Conservation (phyloP, 139 green algal species). For the Chlamydomonas schloesseri region DNA sequence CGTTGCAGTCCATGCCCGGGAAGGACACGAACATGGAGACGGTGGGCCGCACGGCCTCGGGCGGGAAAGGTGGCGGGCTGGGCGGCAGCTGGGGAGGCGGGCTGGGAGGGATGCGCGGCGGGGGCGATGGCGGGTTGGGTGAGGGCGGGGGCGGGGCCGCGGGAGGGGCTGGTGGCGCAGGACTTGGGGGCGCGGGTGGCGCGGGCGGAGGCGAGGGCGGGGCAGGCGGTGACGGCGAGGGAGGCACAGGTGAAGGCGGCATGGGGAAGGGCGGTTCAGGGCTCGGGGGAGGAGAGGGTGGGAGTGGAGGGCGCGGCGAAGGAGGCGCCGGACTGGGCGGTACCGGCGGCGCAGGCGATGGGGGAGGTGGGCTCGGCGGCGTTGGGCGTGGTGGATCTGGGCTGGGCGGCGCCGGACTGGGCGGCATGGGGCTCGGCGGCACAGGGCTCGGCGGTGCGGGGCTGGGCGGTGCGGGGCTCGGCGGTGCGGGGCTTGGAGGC, state of each 20-base stretch:
- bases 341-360: background rate
- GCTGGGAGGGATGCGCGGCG: too few species aligned
- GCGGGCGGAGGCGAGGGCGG: background rate
- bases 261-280: background rate
- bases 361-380: background rate
- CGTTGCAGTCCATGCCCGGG: background rate
- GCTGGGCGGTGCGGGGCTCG: background rate
- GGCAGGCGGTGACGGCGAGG: background rate
- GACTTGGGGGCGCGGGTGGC: too few species aligned
- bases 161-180: too few species aligned
- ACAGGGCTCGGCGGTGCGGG: background rate
- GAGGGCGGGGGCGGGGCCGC: too few species aligned
- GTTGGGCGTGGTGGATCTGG: too few species aligned
- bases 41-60: background rate
- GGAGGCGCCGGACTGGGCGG: background rate
- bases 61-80: too few species aligned
- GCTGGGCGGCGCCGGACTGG: background rate
- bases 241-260: background rate
- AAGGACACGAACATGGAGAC: background rate
- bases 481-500: background rate
- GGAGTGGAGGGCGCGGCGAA: background rate
- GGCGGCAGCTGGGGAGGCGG: background rate
- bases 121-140: too few species aligned
- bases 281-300: background rate
- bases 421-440: background rate